Evolutionary conservation across 176 grass and related monocot species (phyloP), one percentile per base, ranked within the genome.

Genomic region (Raddia guianensis): DNA sequence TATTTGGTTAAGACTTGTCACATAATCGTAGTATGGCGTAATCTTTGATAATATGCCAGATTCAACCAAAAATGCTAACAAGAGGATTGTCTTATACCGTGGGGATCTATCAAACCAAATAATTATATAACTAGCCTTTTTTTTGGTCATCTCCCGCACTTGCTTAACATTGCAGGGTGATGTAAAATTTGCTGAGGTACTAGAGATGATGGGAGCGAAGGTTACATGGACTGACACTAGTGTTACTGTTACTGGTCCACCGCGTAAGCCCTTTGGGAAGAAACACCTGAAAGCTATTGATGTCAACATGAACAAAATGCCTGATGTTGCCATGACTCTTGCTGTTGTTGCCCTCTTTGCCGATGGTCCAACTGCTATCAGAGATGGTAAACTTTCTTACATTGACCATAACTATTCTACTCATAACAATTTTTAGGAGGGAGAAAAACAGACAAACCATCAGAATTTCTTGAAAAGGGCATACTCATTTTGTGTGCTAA

Each of bases 301-400:
- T 90, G 96, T 99, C 9, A 95, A 99, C 82, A 99, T 99, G 93
- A 95, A 95, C 80, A 99, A 99, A 77, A 99, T 99, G 96, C 96
- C 96, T 19, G 96, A 99, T 88, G 96, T 95, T 6, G 96, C 96
- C 15, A 99, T 99, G 96, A 99, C 96, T 37, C 89, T 99, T 20
- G 96, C 93, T 2, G 93, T 99, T 34, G 96, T 99, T 80, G 96
- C 96, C 4, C 89, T 99, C 0, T 99, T 99, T 84, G 96, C 93
- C 4, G 90, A 99, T 77, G 96, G 96, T 42, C 96, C 92, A 57
- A 99, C 96, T 13, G 89, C 96, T 48, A 99, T 99, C 40, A 99
- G 96, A 93, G 96, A 99, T 80, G 96, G 96, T 99, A 77, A 66
- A 54, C 63, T 46, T 86, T 73, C 50, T 62, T 12, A 43, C 9